A percentile compares a stretch with the other conserved stretches of the same genome.
phyloP scores from a whole-genome alignment of 2,329 filamentous ascomycete genomes.

The Hortaea sp. region DNA sequence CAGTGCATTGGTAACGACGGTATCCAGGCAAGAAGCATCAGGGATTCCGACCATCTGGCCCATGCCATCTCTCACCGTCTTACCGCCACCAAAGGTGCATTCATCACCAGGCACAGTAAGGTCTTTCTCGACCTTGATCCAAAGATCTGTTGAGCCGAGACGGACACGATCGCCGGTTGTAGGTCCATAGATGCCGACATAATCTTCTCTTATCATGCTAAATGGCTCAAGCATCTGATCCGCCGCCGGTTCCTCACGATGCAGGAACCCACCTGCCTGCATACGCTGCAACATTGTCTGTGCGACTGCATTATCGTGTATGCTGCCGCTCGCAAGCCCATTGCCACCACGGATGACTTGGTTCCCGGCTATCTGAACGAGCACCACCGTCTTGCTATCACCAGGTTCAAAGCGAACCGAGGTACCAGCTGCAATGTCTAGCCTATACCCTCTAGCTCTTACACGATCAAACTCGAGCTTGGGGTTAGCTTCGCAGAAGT shows the following conservation, averaged over 20 bases:
- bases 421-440: slow-evolving; percentile 86
- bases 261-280: slow-evolving; percentile 65
- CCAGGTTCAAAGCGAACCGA: slow-evolving; percentile 91
- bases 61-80: slow-evolving; percentile 91
- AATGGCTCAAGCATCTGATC: slow-evolving; percentile 50
- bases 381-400: slow-evolving; percentile 77
- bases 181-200: slow-evolving; percentile 84
- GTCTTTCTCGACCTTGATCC: slow-evolving; percentile 84
- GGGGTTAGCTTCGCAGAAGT: slow-evolving; percentile 92
- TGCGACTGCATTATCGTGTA: slow-evolving; percentile 52
- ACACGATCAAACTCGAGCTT: slow-evolving; percentile 79
- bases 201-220: slow-evolving; percentile 67
- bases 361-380: slow-evolving; percentile 79
- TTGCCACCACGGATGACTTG: slow-evolving; percentile 79
- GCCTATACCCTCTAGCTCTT: slow-evolving; percentile 69
- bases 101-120: slow-evolving; percentile 80
- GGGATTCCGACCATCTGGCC: slow-evolving; percentile 73
- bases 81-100: slow-evolving; percentile 90
- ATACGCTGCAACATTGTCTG: slow-evolving; percentile 59
- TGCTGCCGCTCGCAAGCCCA: slow-evolving; percentile 59
- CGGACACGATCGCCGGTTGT: slow-evolving; percentile 80
- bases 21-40: slow-evolving; percentile 65
- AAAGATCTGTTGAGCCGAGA: slow-evolving; percentile 74
- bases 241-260: slow-evolving; percentile 56
- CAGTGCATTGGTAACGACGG: slow-evolving; percentile 80